Conservation (phyloP, 108 stramenopile species). For the Asterionellopsis glacialis region DNA sequence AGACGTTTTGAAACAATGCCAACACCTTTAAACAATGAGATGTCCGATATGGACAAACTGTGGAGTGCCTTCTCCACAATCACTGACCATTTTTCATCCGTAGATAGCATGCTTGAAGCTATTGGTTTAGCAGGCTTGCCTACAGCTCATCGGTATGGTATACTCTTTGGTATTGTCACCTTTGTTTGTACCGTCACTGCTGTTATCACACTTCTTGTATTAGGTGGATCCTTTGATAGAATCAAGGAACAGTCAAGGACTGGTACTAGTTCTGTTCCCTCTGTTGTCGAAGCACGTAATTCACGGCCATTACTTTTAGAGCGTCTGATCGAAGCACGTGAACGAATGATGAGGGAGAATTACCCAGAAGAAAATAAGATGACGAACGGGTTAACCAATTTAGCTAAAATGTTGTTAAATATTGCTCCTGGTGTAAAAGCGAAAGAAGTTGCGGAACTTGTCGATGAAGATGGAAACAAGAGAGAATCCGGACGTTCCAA, state of each 20-base stretch:
- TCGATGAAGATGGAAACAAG: slow-evolving; percentile 27
- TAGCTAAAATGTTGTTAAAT: slow-evolving; percentile 50
- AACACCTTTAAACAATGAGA: neutral
- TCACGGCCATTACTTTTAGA: slow-evolving; percentile 69
- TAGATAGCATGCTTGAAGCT: slow-evolving; percentile 56
- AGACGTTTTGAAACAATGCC: too few species aligned
- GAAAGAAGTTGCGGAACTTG: slow-evolving; percentile 9
- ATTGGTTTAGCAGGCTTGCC: slow-evolving; percentile 73
- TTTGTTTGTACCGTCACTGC: slow-evolving; percentile 63
- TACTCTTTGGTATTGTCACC: slow-evolving; percentile 64
- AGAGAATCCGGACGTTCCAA: slow-evolving; percentile 4
- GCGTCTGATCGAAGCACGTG: slow-evolving; percentile 53
- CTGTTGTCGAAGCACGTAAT: slow-evolving; percentile 42
- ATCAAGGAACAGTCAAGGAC: slow-evolving; percentile 61
- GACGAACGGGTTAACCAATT: slow-evolving; percentile 16
- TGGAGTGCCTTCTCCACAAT: slow-evolving; percentile 27
- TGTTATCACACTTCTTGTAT: slow-evolving; percentile 50
- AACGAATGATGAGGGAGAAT: slow-evolving; percentile 55
- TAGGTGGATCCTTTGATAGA: slow-evolving; percentile 73
- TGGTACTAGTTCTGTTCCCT: slow-evolving; percentile 42
- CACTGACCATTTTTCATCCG: slow-evolving; percentile 27
- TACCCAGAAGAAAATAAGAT: slow-evolving; percentile 29
- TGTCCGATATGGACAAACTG: slow-evolving; percentile 18
- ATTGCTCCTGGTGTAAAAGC: slow-evolving; percentile 15
- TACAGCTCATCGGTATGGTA: slow-evolving; percentile 76